Percentiles rank a stretch among this genome's conserved stretches.
phyloP scores from a whole-genome alignment of 2,329 filamentous ascomycete genomes.

The Calonectria naviculata region DNA sequence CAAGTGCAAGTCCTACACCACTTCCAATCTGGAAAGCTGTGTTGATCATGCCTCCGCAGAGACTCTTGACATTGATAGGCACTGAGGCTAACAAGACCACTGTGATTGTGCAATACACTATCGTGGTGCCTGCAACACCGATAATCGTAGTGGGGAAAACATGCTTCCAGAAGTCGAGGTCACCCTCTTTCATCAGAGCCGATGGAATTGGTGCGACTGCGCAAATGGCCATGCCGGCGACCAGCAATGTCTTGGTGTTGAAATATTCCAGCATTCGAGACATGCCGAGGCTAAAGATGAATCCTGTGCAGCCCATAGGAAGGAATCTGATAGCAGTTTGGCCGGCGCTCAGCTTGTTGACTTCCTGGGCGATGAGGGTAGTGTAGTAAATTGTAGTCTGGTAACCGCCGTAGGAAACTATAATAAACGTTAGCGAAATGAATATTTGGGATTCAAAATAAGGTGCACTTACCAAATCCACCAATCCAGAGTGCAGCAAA shows the following conservation, averaged over 20 bases:
- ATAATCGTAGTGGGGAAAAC: constrained; percentile 22
- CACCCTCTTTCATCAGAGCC: constrained; percentile 17
- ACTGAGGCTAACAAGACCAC: constrained; percentile 11
- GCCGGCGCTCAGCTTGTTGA: constrained; percentile 20
- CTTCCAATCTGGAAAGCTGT: constrained; percentile 24
- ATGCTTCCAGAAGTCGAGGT: constrained; percentile 24
- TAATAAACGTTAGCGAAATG: neutral
- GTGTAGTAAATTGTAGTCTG: constrained; percentile 20
- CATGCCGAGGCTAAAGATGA: constrained; percentile 6
- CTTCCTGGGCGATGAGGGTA: constrained; percentile 21
- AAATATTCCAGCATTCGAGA: constrained; percentile 8
- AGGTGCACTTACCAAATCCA: constrained; percentile 43
- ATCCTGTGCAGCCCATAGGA: constrained; percentile 14
- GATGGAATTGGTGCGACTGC: constrained; percentile 17
- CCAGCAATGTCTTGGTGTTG: constrained; percentile 12
- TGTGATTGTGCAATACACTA: constrained; percentile 17
- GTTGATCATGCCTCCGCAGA: constrained; percentile 25
- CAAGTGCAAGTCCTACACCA: constrained; percentile 18
- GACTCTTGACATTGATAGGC: constrained; percentile 15
- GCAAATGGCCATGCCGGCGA: constrained; percentile 15
- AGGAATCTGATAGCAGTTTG: constrained; percentile 16
- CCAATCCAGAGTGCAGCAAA: constrained; percentile 57
- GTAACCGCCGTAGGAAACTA: constrained; percentile 15
- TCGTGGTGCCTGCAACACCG: constrained; percentile 12
- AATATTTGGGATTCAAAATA: neutral